These are phyloP conservation scores for Dillenia turbinata DNA, from an alignment of 164 flowering plant genomes.

Conservation along the genomic window DNA sequence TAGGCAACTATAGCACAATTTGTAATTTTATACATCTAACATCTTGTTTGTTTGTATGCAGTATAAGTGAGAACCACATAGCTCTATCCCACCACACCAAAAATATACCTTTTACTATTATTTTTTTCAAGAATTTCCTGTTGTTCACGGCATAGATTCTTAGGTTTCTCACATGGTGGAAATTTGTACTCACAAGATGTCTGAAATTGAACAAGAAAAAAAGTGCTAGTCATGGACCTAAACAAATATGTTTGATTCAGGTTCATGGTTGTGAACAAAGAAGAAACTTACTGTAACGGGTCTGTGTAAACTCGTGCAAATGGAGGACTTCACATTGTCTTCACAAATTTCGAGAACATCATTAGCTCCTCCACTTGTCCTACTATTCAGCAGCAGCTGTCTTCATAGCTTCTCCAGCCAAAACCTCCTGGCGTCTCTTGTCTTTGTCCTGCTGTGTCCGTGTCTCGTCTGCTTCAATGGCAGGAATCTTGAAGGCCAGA, in stretches of 20 bases:
- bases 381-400: not conserved
- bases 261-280: too few species aligned
- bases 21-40: too few species aligned
- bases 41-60: too few species aligned
- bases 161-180: too few species aligned
- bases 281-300: conserved; percentile 68
- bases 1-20: too few species aligned
- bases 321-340: conserved; percentile 49
- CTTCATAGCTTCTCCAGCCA: conserved; percentile 30
- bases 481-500: conserved; percentile 54
- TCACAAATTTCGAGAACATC: conserved; percentile 39
- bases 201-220: conserved; percentile 24
- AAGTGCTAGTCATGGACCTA: not conserved
- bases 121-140: too few species aligned
- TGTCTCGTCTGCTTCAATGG: conserved; percentile 54
- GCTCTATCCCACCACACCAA: too few species aligned
- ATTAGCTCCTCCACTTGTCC: conserved; percentile 4
- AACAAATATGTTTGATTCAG: not conserved
- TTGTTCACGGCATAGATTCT: too few species aligned
- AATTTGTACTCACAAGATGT: conserved; percentile 92
- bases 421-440: conserved; percentile 55
- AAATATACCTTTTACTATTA: too few species aligned
- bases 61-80: too few species aligned
- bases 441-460: conserved; percentile 74
- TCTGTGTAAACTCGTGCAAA: conserved; percentile 72